Evolutionary conservation across 192 early-diverging fungal species (phyloP).

Genomic region (Bifiguratus adelaidae): DNA sequence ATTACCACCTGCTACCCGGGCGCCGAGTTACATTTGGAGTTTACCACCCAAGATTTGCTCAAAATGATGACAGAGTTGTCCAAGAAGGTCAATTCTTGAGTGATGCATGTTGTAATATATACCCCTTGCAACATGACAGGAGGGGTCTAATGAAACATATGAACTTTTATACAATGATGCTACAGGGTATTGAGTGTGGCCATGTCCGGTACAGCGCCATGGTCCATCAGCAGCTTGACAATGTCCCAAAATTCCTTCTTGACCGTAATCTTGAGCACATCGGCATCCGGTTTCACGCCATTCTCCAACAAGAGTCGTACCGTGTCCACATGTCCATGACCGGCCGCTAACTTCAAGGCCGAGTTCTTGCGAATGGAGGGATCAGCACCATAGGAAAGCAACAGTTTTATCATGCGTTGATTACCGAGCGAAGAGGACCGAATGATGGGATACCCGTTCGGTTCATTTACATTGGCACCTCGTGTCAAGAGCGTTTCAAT

Average conservation of each 20-base stretch:
- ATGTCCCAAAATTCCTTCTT: conserved; percentile 20
- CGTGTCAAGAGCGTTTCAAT: conserved; percentile 15
- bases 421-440: conserved; percentile 21
- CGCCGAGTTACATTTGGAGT: conserved; percentile 70
- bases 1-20: conserved; percentile 84
- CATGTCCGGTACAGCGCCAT: conserved; percentile 26
- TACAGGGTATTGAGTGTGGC: conserved; percentile 11
- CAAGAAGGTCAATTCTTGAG: conserved; percentile 10
- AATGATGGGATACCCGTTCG: conserved; percentile 27
- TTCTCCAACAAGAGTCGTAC: conserved; percentile 21
- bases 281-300: conserved; percentile 14
- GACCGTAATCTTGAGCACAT: conserved; percentile 15
- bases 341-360: conserved; percentile 16
- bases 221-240: conserved; percentile 15
- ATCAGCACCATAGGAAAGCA: conserved; percentile 17
- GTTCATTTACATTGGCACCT: conserved; percentile 16
- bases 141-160: too few relatives aligned
- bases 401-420: conserved; percentile 11
- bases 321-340: conserved; percentile 12
- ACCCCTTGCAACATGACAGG: too few relatives aligned
- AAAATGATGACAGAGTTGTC: conserved; percentile 62
- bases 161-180: too few relatives aligned
- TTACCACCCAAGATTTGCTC: conserved; percentile 72
- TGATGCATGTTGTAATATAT: too few relatives aligned
- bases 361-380: conserved; percentile 12